Conservation (phyloP, 768 basidiomycete species). For the Russula dissimulans region DNA sequence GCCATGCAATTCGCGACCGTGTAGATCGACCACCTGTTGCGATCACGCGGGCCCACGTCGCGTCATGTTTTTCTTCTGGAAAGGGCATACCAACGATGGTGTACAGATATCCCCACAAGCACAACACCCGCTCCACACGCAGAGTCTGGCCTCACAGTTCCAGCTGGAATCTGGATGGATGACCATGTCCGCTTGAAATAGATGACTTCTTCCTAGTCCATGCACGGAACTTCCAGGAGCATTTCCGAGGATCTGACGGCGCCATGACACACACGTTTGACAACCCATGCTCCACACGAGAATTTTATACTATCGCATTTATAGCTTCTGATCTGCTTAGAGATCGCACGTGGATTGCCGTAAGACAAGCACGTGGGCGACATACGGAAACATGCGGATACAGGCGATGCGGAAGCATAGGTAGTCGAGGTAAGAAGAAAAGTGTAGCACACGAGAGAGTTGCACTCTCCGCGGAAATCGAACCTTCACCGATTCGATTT, state of each 20-base stretch:
- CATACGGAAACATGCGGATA: not conserved
- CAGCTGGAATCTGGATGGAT: not conserved
- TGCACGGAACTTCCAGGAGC: not conserved
- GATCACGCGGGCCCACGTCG: slow-evolving; percentile 1
- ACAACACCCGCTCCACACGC: not conserved
- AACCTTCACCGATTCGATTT: slow-evolving; percentile 95
- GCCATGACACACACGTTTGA: slow-evolving; percentile 8
- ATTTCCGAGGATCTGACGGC: slow-evolving; percentile 6
- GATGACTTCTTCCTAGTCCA: not conserved
- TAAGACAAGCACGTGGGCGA: slow-evolving; percentile 9
- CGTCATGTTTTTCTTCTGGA: not conserved
- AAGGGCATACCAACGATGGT: not conserved
- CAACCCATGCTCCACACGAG: not conserved
- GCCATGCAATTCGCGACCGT: not conserved
- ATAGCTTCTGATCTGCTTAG: not conserved
- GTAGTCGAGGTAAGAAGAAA: too few relatives aligned
- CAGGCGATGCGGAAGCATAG: too few relatives aligned
- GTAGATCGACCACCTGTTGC: not conserved
- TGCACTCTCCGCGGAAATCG: slow-evolving; percentile 7
- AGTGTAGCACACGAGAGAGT: not conserved
- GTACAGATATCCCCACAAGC: slow-evolving; percentile 6
- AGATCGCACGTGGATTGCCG: slow-evolving; percentile 2
- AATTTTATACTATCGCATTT: slow-evolving; percentile 9
- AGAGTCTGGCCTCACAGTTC: slow-evolving; percentile 1
- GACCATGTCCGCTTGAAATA: not conserved